Conservation (phyloP, 2,329 filamentous ascomycete species). For the Pseudocercospora fuligena region DNA sequence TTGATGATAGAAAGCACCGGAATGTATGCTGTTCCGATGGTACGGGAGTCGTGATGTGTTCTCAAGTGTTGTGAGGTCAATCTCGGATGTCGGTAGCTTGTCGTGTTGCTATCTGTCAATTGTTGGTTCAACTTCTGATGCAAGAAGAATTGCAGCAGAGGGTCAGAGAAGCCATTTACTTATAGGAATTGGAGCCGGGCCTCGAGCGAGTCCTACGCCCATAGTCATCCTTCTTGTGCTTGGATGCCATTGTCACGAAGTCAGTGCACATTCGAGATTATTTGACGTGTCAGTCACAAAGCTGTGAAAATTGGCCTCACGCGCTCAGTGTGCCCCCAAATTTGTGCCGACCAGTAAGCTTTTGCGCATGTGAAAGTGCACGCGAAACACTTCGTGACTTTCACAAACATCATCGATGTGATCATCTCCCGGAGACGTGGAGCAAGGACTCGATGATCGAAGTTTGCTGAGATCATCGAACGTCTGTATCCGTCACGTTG, state of each 20-base stretch:
- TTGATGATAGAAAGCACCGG: background rate
- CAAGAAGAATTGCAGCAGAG: background rate
- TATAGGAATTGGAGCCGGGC: background rate
- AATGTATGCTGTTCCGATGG: background rate
- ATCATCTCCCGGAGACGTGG: background rate
- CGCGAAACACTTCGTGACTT: background rate
- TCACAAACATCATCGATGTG: background rate
- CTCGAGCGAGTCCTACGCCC: background rate
- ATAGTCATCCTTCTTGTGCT: background rate
- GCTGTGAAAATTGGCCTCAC: background rate
- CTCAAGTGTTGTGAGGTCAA: background rate
- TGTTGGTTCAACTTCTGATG: background rate
- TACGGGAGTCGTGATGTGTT: background rate
- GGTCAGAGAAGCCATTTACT: slow-evolving; percentile 1
- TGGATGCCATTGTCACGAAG: background rate
- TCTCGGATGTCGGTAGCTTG: background rate
- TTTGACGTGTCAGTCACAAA: background rate
- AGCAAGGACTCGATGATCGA: background rate
- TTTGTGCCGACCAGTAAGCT: background rate
- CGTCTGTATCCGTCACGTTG: background rate
- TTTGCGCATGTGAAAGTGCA: background rate
- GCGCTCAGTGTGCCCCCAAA: background rate
- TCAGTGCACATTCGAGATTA: background rate
- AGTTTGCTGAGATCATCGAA: background rate
- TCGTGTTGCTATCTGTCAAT: background rate